These are phyloP conservation scores for Pelargonium exstipulatum DNA, from an alignment of 441 rosid genomes.

Conservation along the genomic window DNA sequence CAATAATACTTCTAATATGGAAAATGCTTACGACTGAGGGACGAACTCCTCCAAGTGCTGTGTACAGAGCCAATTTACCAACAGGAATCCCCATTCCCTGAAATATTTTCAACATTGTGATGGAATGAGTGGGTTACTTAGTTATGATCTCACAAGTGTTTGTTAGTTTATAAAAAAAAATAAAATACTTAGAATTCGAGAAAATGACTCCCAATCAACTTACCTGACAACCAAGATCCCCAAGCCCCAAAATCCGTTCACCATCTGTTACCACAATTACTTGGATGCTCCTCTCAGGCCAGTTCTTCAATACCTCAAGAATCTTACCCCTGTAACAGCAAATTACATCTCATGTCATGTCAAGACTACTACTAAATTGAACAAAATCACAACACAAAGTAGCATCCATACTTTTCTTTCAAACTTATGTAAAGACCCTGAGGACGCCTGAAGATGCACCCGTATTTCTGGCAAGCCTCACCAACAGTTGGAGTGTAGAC, in stretches of 20 bases:
- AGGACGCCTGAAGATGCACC: conserved; percentile 70
- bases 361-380: not conserved
- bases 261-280: conserved; percentile 93
- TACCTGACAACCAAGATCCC: conserved; percentile 96
- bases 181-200: not conserved
- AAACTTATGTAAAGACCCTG: conserved; percentile 81
- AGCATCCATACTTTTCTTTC: conserved; percentile 49
- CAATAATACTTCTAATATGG: not conserved
- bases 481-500: conserved; percentile 92
- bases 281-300: conserved; percentile 77
- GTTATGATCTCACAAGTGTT: not conserved
- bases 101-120: conserved; percentile 14
- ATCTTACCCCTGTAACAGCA: conserved; percentile 47
- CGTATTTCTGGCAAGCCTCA: conserved; percentile 85
- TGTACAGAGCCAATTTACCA: conserved; percentile 24
- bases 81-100: conserved; percentile 43
- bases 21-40: conserved; percentile 24
- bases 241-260: conserved; percentile 82
- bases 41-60: conserved; percentile 30
- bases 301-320: conserved; percentile 75
- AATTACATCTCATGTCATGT: not conserved
- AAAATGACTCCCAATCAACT: not conserved
- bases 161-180: not conserved
- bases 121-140: not conserved
- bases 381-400: not conserved